Percentiles rank a stretch among this genome's conserved stretches.
phyloP scores from a whole-genome alignment of 2,329 filamentous ascomycete species.

The Fusarium sp. region DNA sequence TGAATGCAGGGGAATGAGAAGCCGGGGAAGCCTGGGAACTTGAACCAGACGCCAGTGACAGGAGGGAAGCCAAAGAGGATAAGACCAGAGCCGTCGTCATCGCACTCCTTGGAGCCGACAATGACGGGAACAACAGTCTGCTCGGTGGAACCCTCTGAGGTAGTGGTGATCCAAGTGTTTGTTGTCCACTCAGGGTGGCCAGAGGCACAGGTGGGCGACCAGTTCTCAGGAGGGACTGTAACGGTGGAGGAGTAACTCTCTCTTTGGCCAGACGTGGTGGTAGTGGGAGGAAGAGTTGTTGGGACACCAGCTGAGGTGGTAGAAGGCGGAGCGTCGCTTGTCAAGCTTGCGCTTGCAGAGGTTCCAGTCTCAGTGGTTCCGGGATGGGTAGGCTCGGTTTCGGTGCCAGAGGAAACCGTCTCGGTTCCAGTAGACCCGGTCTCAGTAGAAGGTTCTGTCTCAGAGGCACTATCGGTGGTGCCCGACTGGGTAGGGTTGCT shows the following conservation, averaged over 20 bases:
- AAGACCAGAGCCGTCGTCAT: conserved; percentile 17
- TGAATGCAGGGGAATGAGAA: neutral
- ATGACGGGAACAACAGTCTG: conserved; percentile 28
- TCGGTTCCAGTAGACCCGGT: neutral
- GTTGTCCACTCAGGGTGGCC: conserved; percentile 20
- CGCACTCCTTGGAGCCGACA: conserved; percentile 14
- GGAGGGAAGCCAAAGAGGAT: conserved; percentile 22
- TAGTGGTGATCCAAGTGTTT: conserved; percentile 35
- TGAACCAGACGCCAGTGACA: neutral
- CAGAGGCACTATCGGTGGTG: neutral
- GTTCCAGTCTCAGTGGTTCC: neutral
- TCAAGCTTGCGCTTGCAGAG: neutral
- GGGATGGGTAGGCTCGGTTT: neutral
- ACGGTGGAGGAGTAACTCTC: neutral
- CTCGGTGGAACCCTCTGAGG: conserved; percentile 6
- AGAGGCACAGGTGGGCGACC: neutral
- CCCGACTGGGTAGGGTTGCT: neutral
- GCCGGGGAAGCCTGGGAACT: neutral
- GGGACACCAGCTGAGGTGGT: neutral
- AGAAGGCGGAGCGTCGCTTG: neutral
- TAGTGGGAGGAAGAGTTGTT: neutral
- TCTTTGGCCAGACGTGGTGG: neutral
- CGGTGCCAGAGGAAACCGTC: neutral
- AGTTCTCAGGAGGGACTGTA: neutral
- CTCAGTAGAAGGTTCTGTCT: no score